These are phyloP conservation scores for Eimeria maxima DNA, from an alignment of 169 alveolate species.

Conservation along the genomic window DNA sequence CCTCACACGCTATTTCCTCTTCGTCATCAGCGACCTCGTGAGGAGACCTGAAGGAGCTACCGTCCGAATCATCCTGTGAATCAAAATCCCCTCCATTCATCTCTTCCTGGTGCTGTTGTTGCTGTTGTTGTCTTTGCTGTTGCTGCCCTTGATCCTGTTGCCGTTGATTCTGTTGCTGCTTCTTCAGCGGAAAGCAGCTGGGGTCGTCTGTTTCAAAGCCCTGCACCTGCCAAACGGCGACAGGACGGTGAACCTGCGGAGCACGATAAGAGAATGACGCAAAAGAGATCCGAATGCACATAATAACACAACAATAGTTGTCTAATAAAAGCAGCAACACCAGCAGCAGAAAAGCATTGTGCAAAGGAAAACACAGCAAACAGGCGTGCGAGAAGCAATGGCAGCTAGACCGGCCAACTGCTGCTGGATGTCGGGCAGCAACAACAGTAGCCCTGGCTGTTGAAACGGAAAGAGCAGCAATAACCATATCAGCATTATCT, in stretches of 20 bases:
- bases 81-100: neutral
- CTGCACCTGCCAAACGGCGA: constrained; percentile 74
- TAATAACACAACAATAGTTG: neutral
- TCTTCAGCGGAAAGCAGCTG: neutral
- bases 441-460: neutral
- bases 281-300: neutral
- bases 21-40: constrained; percentile 21
- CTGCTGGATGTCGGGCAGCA: neutral
- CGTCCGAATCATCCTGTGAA: constrained; percentile 9
- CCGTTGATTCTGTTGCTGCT: neutral
- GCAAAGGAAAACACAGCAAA: too few species aligned
- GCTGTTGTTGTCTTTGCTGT: constrained; percentile 23
- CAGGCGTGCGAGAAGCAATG: neutral
- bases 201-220: constrained; percentile 48
- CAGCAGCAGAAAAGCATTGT: neutral
- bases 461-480: neutral
- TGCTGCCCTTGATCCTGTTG: constrained; percentile 38
- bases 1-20: neutral
- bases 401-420: neutral
- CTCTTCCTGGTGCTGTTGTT: neutral
- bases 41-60: constrained; percentile 56
- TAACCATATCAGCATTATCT: neutral
- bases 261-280: neutral
- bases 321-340: neutral
- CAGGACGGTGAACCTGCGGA: constrained; percentile 66